A percentile compares a stretch with the other conserved stretches of the same genome.
Evolutionary conservation across 768 basidiomycete species (phyloP).

Genomic region (Leccinum subgranulosum): DNA sequence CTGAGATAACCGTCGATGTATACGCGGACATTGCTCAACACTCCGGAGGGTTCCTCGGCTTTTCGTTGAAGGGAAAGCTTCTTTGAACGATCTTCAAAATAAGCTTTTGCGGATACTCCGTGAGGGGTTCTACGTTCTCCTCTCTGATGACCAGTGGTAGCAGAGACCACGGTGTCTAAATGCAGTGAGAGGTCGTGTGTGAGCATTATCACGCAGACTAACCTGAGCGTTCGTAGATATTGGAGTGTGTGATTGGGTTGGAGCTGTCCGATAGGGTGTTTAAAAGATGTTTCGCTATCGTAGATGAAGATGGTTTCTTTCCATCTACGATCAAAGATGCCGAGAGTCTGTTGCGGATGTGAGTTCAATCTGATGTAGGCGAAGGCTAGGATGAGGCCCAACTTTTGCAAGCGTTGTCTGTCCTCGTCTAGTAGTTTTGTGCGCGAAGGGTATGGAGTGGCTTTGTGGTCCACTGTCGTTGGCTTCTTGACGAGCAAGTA

Average conservation of each 20-base stretch:
- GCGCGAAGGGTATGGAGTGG: conserved; percentile 9
- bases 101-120: conserved; percentile 30
- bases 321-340: conserved; percentile 31
- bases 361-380: not conserved
- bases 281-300: conserved; percentile 59
- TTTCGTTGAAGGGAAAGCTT: conserved; percentile 41
- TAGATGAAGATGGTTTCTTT: conserved; percentile 37
- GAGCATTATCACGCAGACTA: conserved; percentile 9
- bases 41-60: conserved; percentile 17
- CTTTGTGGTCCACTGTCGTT: not conserved
- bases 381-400: not conserved
- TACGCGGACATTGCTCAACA: conserved; percentile 46
- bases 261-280: conserved; percentile 56
- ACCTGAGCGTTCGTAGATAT: conserved; percentile 63
- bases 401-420: conserved; percentile 18
- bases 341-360: conserved; percentile 20
- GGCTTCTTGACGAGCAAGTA: conserved; percentile 26
- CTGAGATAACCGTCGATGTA: conserved; percentile 71
- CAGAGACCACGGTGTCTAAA: conserved; percentile 58
- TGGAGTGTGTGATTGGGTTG: conserved; percentile 80
- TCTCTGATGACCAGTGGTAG: conserved; percentile 67
- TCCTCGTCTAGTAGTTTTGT: conserved; percentile 15
- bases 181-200: not conserved
- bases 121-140: conserved; percentile 40
- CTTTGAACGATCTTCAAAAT: conserved; percentile 40